Percentiles rank a stretch among this genome's conserved stretches.
phyloP scores from a whole-genome alignment of 2,329 filamentous ascomycete genomes.

The Talaromyces funiculosus region DNA sequence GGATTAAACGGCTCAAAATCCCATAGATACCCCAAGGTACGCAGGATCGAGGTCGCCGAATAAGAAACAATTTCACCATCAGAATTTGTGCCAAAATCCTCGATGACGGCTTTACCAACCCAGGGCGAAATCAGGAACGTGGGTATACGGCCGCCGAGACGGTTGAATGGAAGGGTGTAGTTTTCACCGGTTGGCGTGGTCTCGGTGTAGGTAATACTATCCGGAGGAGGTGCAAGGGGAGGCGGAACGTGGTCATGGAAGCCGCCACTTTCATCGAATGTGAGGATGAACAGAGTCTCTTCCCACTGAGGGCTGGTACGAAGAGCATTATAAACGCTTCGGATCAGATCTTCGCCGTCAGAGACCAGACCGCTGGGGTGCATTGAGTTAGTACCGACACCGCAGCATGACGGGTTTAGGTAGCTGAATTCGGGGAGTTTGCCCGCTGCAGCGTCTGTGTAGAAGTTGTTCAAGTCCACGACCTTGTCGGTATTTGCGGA shows the following conservation, averaged over 20 bases:
- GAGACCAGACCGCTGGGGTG: slow-evolving; percentile 42
- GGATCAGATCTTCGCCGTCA: slow-evolving; percentile 42
- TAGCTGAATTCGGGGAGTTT: slow-evolving; percentile 43
- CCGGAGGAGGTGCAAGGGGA: slow-evolving; percentile 37
- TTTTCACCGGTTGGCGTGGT: slow-evolving; percentile 30
- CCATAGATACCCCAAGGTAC: slow-evolving; percentile 41
- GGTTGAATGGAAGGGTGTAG: slow-evolving; percentile 38
- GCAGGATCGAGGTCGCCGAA: slow-evolving; percentile 42
- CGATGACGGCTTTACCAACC: slow-evolving; percentile 39
- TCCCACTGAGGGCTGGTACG: slow-evolving; percentile 44
- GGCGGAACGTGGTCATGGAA: slow-evolving; percentile 46
- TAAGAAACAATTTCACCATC: slow-evolving; percentile 37
- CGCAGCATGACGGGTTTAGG: slow-evolving; percentile 38
- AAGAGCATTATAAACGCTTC: slow-evolving; percentile 43
- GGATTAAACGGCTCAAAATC: slow-evolving; percentile 36
- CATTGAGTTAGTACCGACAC: slow-evolving; percentile 43
- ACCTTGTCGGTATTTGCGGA: slow-evolving; percentile 24
- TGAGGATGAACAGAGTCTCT: slow-evolving; percentile 44
- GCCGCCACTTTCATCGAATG: slow-evolving; percentile 46
- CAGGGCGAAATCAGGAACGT: slow-evolving; percentile 42
- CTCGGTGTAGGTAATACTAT: slow-evolving; percentile 26
- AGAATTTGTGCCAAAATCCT: slow-evolving; percentile 29
- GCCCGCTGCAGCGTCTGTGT: slow-evolving; percentile 41
- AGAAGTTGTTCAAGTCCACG: slow-evolving; percentile 35
- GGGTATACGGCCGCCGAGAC: slow-evolving; percentile 41